Evolutionary conservation across 352 stramenopile genomes (phyloP), one percentile per base, ranked within the genome.

Genomic region (Aphanomyces astaci): DNA sequence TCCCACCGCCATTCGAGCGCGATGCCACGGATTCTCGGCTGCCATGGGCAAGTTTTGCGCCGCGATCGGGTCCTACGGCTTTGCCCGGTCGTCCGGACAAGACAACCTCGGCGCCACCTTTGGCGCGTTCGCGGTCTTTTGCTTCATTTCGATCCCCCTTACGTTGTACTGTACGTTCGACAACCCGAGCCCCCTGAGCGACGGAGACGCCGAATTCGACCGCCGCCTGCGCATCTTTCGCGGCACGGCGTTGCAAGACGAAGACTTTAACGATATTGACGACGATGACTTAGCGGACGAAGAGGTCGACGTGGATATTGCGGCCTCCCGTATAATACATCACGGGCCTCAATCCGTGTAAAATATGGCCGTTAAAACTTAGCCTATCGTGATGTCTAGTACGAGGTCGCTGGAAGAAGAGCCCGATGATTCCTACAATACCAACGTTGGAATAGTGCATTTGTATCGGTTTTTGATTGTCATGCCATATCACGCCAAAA

Each of bases 121-220:
- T 73, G 85, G 82, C 73, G 76, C 73, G 15, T 88, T 87, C 62
- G 73, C 78, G 0, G 77, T 36, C 22, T 85, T 89, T 66, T 72
- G 78, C 25, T 48, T 78, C 11, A 46, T 87, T 10, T 82, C 81
- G 17, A 86, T 89, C 57, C 76, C 78, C 1, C 70, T 87, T 4
- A 89, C 81, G 5, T 89, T 71, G 63, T 86, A 83, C 66, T 89
- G 76, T 73, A 75, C 78, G 71, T 86, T 88, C 52, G 78, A 89
- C 72, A 88, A 86, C 69, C 66, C 79, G 17, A 68, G 81, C 28
- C 76, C 76, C 22, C 72, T 88, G 22, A 78, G 82, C 0, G 80
- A 81, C 24, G 86, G 86, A 73, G 81, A 89, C 59, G 73, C 69
- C 0, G 78, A 89, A 33, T 88, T 88, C 55, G 80, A 79, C 22